Conservation (phyloP, 2,329 filamentous ascomycete genomes). For the Nannizziopsis barbatae region DNA sequence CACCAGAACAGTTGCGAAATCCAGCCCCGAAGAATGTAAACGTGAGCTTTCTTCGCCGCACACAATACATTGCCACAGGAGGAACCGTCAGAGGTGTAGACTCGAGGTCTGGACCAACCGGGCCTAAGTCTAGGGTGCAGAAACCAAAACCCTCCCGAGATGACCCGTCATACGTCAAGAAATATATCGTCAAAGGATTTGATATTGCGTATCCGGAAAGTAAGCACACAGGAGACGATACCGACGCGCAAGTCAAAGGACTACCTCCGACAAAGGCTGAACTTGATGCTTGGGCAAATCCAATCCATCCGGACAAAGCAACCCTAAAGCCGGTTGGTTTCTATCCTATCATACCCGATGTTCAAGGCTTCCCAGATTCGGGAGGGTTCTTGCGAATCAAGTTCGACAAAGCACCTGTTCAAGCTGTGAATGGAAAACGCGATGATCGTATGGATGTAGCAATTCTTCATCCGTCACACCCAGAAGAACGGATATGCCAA, state of each 20-base stretch:
- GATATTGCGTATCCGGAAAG: constrained; percentile 53
- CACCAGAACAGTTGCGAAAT: constrained; percentile 75
- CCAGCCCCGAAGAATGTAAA: constrained; percentile 62
- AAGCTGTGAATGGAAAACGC: constrained; percentile 38
- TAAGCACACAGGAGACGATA: constrained; percentile 48
- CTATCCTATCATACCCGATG: constrained; percentile 51
- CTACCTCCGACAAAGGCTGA: constrained; percentile 45
- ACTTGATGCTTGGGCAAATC: constrained; percentile 47
- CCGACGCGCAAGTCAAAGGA: constrained; percentile 41
- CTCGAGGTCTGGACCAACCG: constrained; percentile 20
- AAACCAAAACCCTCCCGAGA: constrained; percentile 37
- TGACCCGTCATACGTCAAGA: constrained; percentile 50
- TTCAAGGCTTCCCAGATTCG: constrained; percentile 48
- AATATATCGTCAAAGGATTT: constrained; percentile 52
- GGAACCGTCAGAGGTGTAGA: constrained; percentile 25
- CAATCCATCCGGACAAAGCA: constrained; percentile 49
- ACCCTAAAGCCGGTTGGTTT: constrained; percentile 47
- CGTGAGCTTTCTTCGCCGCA: constrained; percentile 88
- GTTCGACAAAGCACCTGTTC: constrained; percentile 49
- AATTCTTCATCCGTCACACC: constrained; percentile 43
- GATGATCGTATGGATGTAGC: constrained; percentile 51
- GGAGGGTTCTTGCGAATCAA: constrained; percentile 51
- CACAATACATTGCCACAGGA: constrained; percentile 66
- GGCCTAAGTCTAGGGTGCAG: constrained; percentile 20
- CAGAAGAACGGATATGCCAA: constrained; percentile 39